A percentile compares a stretch with the other conserved stretches of the same genome.
phyloP scores from a whole-genome alignment of 2,329 filamentous ascomycete species.

The Cladophialophora carrionii region DNA sequence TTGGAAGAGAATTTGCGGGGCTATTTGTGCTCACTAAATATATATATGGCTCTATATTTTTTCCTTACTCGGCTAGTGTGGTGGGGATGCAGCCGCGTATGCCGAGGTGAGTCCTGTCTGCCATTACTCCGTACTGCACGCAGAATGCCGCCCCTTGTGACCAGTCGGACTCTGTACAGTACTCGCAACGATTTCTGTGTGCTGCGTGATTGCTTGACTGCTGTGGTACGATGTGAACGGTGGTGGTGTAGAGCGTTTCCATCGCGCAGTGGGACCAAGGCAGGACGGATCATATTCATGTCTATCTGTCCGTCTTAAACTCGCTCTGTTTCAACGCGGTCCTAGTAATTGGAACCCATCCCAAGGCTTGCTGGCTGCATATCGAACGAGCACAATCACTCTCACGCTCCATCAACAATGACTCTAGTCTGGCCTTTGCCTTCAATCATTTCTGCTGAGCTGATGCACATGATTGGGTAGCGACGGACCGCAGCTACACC shows the following conservation, averaged over 20 bases:
- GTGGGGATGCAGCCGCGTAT: background rate
- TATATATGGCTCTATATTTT: background rate
- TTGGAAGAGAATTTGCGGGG: constrained; percentile 2
- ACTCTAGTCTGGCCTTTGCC: background rate
- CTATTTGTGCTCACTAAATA: background rate
- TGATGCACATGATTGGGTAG: background rate
- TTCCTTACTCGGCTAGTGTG: background rate
- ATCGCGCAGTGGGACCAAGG: background rate
- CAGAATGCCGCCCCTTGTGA: no score
- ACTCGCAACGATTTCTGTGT: no score
- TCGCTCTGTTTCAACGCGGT: background rate
- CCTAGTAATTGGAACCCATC: background rate
- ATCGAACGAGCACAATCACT: background rate
- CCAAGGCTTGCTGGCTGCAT: constrained; percentile 2
- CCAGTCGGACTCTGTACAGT: no score
- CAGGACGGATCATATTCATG: background rate
- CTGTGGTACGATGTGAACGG: no score
- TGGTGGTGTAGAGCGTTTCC: no score
- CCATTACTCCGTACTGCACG: no score
- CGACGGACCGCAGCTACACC: background rate
- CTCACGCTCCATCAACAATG: background rate
- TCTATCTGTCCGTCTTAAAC: constrained; percentile 3
- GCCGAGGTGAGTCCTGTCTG: no score
- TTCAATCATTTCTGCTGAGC: background rate
- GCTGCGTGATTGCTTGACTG: no score